Conservation (phyloP, 2,329 filamentous ascomycete species). For the Diaporthe amygdali region DNA sequence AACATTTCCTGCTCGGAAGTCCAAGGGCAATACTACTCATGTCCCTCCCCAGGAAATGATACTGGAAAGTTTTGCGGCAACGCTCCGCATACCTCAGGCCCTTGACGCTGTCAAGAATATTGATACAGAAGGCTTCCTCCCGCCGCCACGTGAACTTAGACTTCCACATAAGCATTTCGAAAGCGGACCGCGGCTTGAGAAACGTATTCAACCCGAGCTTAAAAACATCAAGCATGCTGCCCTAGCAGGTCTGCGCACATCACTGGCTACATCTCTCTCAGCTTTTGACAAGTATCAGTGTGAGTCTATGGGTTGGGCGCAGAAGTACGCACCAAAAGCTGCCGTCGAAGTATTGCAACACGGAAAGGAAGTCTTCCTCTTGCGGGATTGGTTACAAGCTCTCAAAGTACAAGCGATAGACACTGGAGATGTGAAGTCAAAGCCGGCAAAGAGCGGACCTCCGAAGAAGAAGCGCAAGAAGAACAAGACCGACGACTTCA, state of each 20-base stretch:
- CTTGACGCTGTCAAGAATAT: conserved; percentile 38
- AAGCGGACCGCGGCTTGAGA: conserved; percentile 59
- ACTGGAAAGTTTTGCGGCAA: conserved; percentile 39
- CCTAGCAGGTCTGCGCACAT: conserved; percentile 62
- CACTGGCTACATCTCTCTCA: conserved; percentile 67
- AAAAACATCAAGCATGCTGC: conserved; percentile 58
- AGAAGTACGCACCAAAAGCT: conserved; percentile 80
- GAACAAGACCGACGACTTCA: conserved; percentile 79
- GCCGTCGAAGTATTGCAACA: conserved; percentile 78
- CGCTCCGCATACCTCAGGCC: conserved; percentile 45
- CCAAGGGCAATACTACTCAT: conserved; percentile 52
- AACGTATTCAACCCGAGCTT: conserved; percentile 52
- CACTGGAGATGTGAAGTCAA: conserved; percentile 52
- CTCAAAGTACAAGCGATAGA: conserved; percentile 80
- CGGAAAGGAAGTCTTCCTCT: conserved; percentile 70
- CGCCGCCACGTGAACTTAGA: conserved; percentile 55
- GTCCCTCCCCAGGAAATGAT: conserved; percentile 50
- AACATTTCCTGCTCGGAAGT: conserved; percentile 44
- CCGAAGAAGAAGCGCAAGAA: conserved; percentile 70
- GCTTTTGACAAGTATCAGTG: conserved; percentile 82
- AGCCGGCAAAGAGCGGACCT: conserved; percentile 32
- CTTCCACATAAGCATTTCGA: conserved; percentile 63
- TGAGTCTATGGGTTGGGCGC: conserved; percentile 75
- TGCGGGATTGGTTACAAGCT: conserved; percentile 82
- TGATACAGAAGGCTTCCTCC: conserved; percentile 46